These are phyloP conservation scores for Goffeauzyma gilvescens DNA, from an alignment of 768 basidiomycete genomes.

Conservation along the genomic window DNA sequence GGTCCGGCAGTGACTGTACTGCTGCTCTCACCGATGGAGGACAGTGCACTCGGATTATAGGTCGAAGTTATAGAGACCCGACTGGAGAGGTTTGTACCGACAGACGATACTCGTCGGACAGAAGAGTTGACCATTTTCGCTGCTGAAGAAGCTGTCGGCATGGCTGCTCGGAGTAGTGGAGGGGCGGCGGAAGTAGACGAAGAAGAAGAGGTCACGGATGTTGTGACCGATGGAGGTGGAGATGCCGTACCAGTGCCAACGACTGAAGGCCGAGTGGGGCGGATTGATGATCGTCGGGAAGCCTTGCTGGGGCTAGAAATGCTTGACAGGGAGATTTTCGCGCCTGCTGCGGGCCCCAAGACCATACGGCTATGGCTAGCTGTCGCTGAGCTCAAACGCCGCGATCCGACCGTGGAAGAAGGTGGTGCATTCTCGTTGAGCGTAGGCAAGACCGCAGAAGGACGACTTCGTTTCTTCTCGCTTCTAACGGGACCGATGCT, in stretches of 20 bases:
- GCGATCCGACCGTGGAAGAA: not conserved
- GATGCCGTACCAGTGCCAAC: not conserved
- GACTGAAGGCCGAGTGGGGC: not conserved
- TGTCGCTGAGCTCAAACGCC: not conserved
- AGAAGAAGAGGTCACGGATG: not conserved
- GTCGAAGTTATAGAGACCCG: no score
- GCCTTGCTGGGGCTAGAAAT: constrained; percentile 3
- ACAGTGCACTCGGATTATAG: no score
- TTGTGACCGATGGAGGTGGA: not conserved
- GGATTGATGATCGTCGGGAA: not conserved
- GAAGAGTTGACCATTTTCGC: no score
- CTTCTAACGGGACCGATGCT: not conserved
- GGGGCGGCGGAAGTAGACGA: not conserved
- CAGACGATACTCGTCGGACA: no score
- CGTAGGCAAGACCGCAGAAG: not conserved
- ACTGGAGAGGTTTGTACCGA: no score
- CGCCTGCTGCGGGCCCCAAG: not conserved
- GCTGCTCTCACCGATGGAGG: no score
- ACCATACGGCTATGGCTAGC: not conserved
- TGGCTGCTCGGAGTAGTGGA: not conserved
- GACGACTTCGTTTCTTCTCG: constrained; percentile 2
- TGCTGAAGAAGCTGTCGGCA: no score
- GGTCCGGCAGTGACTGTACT: no score
- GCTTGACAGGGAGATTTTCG: no score
- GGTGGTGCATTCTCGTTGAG: no score